Base-by-base conservation (phyloP, 306 rosid species). In the Trifolium dubium region DNA sequence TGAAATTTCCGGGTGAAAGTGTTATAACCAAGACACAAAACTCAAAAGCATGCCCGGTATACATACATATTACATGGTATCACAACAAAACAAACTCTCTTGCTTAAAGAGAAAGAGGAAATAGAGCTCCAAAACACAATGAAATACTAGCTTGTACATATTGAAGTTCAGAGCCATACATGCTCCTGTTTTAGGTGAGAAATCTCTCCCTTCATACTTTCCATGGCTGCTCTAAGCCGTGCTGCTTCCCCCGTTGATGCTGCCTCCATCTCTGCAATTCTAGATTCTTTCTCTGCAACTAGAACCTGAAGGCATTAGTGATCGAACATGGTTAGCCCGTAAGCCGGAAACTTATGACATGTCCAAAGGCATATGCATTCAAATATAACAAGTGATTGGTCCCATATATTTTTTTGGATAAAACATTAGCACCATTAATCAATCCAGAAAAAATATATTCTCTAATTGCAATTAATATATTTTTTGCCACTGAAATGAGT, bases 251-350 rank as follows among this genome's bases (percentile, higher is more conserved):
- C 99, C 72, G 90, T 83, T 47, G 97, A 92, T 66, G 98, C 93
- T 69, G 98, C 99, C 81, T 95, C 99, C 93, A 90, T 87, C 89
- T 95, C 98, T 76, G 97, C 98, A 76, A 95, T 92, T 91, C 83
- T 90, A 41, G 93, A 88, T 76, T 95, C 99, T 86, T 86, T 92
- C 84, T 87, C 98, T 34, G 93, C 99, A 82, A 88, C 83, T 74
- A 92, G 83, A 81, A 86, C 88, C 99, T 95, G 92, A 74, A 53
- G 69, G 82, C 59, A 77, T 73, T 73, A 64, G 67, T 76, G 58
- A 75, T 66, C 67, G 43, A 72, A 62, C 47, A 77, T 51, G 73
- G 64, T 79, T 69, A 39, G 73, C 47, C 64, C 59, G 68, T 50
- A 71, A 61, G 73, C 49, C 17, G 14, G 67, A 79, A 80, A 53